Evolutionary conservation across 139 green algal species (phyloP), one percentile per base, ranked within the genome.

Genomic region (Closterium sp.): DNA sequence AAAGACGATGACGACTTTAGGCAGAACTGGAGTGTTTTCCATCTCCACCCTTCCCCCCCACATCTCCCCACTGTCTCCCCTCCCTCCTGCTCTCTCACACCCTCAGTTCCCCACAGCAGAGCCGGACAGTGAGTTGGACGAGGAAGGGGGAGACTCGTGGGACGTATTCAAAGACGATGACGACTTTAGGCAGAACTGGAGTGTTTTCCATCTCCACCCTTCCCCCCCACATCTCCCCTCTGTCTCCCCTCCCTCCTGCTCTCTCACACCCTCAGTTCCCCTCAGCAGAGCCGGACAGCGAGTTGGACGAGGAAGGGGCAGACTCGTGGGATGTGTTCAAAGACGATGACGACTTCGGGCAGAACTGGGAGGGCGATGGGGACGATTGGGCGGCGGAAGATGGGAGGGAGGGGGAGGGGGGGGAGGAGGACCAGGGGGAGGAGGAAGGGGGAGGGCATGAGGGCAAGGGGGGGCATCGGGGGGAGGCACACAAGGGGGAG

Each of bases 61-160:
- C 31, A 8, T 34, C 12, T 86, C 9, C 30, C 30, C 5, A 7
- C 9, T 33, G 1, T 9, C 9, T 3, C 16, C n/a, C 5, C n/a
- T 86, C 83, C 21, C 19, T 33, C 3, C 4, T 30, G 25, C 5
- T 84, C 69, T 33, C 69, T 83, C 16, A 16, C 64, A 10, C 10
- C 28, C 69, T 4, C 69, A 84, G 69, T 64, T 76, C 12, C 87
- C 30, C 3, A 90, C 87, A 9, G 87, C 55, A 35, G 87, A 90
- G 87, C 16, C 86, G 21, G 86, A 89, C 21, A 10, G 19, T 7
- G 10, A 64, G 5, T 85, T 97, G n/a, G 94, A 89, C 0, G 30
- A 96, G 32, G 96, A 98, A 89, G 97, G 95, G 1, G 76, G 91
- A 10, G 88, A 93, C n/a, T 96, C 95, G 4, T 96, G 97, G 34